Evolutionary conservation across 495 filamentous ascomycete species (phyloP).

Genomic region (Haplographium delicatum): DNA sequence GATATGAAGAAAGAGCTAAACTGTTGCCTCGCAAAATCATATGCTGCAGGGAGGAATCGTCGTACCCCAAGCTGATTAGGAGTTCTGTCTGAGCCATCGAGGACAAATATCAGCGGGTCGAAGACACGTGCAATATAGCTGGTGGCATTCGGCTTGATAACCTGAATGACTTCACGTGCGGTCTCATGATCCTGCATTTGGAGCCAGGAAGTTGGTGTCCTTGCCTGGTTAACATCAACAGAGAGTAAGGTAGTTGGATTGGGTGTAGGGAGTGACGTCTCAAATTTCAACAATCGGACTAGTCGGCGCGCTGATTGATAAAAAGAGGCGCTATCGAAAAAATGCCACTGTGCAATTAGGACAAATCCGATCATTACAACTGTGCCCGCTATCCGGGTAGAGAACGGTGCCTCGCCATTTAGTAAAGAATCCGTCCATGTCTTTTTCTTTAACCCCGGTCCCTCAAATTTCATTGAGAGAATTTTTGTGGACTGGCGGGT

Average conservation of each 20-base stretch:
- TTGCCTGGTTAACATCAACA: conserved; percentile 57
- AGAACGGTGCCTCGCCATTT: conserved; percentile 45
- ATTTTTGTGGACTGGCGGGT: background rate
- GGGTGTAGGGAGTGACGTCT: conserved; percentile 30
- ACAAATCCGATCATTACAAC: conserved; percentile 57
- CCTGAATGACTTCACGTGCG: conserved; percentile 60
- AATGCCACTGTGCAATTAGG: conserved; percentile 59
- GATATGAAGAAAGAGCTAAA: conserved; percentile 48
- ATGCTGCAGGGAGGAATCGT: conserved; percentile 44
- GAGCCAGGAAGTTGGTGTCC: conserved; percentile 66
- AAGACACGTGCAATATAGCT: conserved; percentile 64
- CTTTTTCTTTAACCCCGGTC: no score
- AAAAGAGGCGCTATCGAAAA: conserved; percentile 49
- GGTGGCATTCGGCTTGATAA: conserved; percentile 59
- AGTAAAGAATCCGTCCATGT: conserved; percentile 46
- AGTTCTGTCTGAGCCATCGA: conserved; percentile 57
- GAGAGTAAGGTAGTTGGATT: conserved; percentile 24
- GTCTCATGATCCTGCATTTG: conserved; percentile 69
- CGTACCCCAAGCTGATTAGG: conserved; percentile 31
- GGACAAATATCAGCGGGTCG: conserved; percentile 60
- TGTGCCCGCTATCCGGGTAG: conserved; percentile 55
- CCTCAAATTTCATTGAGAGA: background rate
- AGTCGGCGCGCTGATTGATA: conserved; percentile 31
- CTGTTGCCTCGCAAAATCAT: conserved; percentile 53
- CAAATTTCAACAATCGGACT: conserved; percentile 18